phyloP scores from a whole-genome alignment of 345 rosid genomes.

The Populus davidiana region DNA sequence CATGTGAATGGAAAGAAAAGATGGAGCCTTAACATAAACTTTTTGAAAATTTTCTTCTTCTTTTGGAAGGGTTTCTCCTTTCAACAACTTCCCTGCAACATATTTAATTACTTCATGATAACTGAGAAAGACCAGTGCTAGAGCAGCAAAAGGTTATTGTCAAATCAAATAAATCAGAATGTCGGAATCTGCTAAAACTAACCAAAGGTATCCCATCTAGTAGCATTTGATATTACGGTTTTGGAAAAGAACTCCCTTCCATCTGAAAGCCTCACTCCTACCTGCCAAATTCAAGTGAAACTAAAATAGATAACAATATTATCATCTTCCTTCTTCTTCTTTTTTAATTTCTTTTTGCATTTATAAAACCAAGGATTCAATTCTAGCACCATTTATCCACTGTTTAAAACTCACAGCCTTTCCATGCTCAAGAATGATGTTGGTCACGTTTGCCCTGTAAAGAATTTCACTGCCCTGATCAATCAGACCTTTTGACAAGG shows the following conservation, averaged over 20 bases:
- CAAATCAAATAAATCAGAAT: slow-evolving; percentile 6
- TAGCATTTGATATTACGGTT: slow-evolving; percentile 87
- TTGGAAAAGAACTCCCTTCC: slow-evolving; percentile 72
- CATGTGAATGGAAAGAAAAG: slow-evolving; percentile 96
- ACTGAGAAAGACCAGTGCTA: neutral
- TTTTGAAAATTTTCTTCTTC: slow-evolving; percentile 91
- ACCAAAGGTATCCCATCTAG: slow-evolving; percentile 99
- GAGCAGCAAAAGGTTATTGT: neutral
- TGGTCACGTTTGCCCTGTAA: slow-evolving; percentile 78
- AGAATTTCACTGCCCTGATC: slow-evolving; percentile 77
- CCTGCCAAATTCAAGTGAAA: slow-evolving; percentile 40
- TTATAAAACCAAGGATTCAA: neutral
- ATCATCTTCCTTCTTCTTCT: neutral
- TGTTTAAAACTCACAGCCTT: slow-evolving; percentile 66
- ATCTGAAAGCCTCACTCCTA: slow-evolving; percentile 82
- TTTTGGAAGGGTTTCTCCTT: slow-evolving; percentile 75
- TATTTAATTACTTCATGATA: neutral
- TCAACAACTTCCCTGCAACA: slow-evolving; percentile 71
- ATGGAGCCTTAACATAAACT: slow-evolving; percentile 89
- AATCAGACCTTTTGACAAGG: slow-evolving; percentile 75
- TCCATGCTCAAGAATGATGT: slow-evolving; percentile 66
- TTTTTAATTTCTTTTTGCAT: neutral
- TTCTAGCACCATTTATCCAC: slow-evolving; percentile 1
- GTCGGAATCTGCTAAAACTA: slow-evolving; percentile 26
- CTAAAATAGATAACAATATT: slow-evolving; percentile 14